A percentile compares a stretch with the other conserved stretches of the same genome.
These are phyloP conservation scores for Pyrenula aspistea DNA, from an alignment of 495 filamentous ascomycete genomes.

Conservation along the genomic window DNA sequence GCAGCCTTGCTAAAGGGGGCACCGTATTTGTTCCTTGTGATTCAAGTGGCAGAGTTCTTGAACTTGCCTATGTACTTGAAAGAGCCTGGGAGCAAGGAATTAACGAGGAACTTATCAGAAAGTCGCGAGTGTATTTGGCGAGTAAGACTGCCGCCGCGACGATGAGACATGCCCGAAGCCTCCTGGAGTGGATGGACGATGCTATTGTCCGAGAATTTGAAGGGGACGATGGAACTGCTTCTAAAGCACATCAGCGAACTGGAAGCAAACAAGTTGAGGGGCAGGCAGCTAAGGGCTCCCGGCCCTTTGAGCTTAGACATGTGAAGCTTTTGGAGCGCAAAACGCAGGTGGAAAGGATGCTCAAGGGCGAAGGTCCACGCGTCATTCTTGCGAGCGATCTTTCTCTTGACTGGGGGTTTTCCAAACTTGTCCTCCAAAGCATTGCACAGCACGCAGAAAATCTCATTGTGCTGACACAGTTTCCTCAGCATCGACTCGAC, in stretches of 20 bases:
- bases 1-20: conserved; percentile 66
- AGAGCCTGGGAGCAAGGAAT: conserved; percentile 74
- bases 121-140: conserved; percentile 67
- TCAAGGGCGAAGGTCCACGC: conserved; percentile 37
- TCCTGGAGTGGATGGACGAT: conserved; percentile 99
- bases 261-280: conserved; percentile 25
- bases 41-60: conserved; percentile 86
- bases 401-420: conserved; percentile 91
- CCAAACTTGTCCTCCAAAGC: conserved; percentile 64
- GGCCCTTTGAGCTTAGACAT: conserved; percentile 84
- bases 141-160: conserved; percentile 69
- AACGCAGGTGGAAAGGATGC: conserved; percentile 56
- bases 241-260: conserved; percentile 26
- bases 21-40: conserved; percentile 94
- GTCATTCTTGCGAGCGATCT: conserved; percentile 88
- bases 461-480: conserved; percentile 74
- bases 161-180: conserved; percentile 80
- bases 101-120: conserved; percentile 44
- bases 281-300: conserved; percentile 33
- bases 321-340: conserved; percentile 68
- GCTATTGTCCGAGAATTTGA: conserved; percentile 86
- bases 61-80: conserved; percentile 84
- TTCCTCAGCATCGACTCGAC: conserved; percentile 25
- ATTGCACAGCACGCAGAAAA: conserved; percentile 69
- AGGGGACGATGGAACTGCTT: conserved; percentile 30